Base-by-base conservation (phyloP, 148 eudicot genomes). In the Oxyria digyna region DNA sequence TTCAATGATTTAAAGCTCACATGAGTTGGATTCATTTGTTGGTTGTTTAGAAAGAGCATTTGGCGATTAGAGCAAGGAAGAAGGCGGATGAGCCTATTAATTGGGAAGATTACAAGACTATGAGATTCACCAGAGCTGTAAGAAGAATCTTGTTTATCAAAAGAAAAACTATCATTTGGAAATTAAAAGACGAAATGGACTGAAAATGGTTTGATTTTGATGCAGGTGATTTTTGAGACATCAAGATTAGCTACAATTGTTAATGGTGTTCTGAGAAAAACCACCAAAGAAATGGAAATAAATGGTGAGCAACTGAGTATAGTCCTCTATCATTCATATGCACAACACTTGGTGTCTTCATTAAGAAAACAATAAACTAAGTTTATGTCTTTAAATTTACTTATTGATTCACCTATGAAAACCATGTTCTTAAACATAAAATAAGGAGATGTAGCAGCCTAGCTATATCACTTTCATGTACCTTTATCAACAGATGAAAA, bases 241-340 rank as follows among this genome's bases (percentile, higher is more conserved):
- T 88, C 97, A 50, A 91, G 99, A 76, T 78, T 94, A 72, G 99
- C 99, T 48, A 94, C 97, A 65, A 85, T 94, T 78, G 99, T 94
- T 18, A 94, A 94, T 80, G 99, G 99, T 42, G 97, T 94, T 4
- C 71, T 94, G 72, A 91, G 99, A 79, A 94, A 94, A 83, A 94
- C 99, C 37, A 91, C 97, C 15, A 52, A 78, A 70, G 97, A 94
- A 70, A 88, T 94, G 99, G 92, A 91, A 80, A 82, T 94, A 40
- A 94, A 91, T 83, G 98, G 98, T 88, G 75, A 73, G 59, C 21
- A 7, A 3, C 10, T n/a, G 7, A 49, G 1, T 35, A 35, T 35
- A 35, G 4, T 35, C 38, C 6, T 6, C 3, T 2, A 35, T 35
- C 38, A 35, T 35, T 2, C 6, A 35, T 35, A 35, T 35, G 3